Conservation (phyloP, 108 stramenopile species). For the Cyclotella choctawhatcheeana region DNA sequence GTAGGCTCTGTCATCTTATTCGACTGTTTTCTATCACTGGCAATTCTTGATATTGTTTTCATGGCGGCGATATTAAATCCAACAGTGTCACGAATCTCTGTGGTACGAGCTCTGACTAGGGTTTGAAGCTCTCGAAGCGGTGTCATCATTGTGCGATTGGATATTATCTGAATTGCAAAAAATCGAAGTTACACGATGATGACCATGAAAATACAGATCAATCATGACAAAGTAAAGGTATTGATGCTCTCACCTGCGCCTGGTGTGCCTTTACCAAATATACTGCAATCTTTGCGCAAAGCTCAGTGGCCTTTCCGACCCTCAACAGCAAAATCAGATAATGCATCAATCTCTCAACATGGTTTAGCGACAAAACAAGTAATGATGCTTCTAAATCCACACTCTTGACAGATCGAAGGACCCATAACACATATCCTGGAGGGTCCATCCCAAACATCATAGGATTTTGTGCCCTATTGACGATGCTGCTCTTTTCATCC, state of each 20-base stretch:
- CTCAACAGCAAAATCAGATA: constrained; percentile 73
- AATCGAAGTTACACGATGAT: no score
- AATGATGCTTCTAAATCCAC: constrained; percentile 94
- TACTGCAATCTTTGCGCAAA: constrained; percentile 75
- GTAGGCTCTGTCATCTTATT: constrained; percentile 23
- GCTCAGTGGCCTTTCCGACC: constrained; percentile 77
- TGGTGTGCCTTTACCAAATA: constrained; percentile 82
- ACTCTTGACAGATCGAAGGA: constrained; percentile 81
- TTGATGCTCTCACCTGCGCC: constrained; percentile 61
- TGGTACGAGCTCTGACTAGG: constrained; percentile 57
- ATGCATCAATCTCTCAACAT: constrained; percentile 78
- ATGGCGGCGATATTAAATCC: constrained; percentile 87
- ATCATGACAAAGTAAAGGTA: no score
- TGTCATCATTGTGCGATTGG: constrained; percentile 61
- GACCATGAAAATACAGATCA: no score
- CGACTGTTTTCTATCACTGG: constrained; percentile 16
- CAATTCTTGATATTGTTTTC: not conserved
- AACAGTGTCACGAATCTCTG: constrained; percentile 70
- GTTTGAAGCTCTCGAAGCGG: constrained; percentile 76
- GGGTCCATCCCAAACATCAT: constrained; percentile 89
- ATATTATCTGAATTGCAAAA: constrained; percentile 45
- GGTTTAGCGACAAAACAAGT: constrained; percentile 84
- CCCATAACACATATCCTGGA: constrained; percentile 82
- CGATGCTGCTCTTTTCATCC: constrained; percentile 39
- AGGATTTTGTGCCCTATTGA: constrained; percentile 65